Percentiles rank a stretch among this genome's conserved stretches.
These are phyloP conservation scores for Fusarium annulatum DNA, from an alignment of 2,329 filamentous ascomycete genomes.

Conservation along the genomic window DNA sequence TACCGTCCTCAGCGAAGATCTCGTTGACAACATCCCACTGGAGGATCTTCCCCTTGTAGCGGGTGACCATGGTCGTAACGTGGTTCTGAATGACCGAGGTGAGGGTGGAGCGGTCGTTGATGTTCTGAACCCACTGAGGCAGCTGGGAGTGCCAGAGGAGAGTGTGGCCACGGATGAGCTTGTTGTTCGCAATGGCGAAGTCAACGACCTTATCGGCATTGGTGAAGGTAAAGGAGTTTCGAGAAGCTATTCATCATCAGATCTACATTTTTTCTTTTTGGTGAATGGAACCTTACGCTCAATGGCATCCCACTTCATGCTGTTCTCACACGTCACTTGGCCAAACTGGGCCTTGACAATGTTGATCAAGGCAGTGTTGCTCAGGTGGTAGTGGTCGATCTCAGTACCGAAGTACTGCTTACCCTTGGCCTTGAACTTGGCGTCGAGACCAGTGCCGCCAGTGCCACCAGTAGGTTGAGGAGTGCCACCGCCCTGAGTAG, in stretches of 20 bases:
- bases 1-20: slow-evolving; percentile 71
- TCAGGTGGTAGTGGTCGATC: slow-evolving; percentile 65
- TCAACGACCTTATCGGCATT: slow-evolving; percentile 69
- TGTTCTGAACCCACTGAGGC: slow-evolving; percentile 67
- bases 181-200: slow-evolving; percentile 66
- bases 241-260: slow-evolving; percentile 52
- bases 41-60: slow-evolving; percentile 72
- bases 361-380: slow-evolving; percentile 55
- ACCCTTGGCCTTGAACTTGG: slow-evolving; percentile 62
- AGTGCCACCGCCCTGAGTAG: not conserved
- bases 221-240: slow-evolving; percentile 67
- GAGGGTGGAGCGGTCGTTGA: slow-evolving; percentile 63
- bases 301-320: slow-evolving; percentile 73
- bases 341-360: slow-evolving; percentile 71
- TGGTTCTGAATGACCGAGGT: slow-evolving; percentile 69
- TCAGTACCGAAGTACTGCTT: slow-evolving; percentile 73
- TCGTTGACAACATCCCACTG: slow-evolving; percentile 70
- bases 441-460: slow-evolving; percentile 1
- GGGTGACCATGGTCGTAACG: slow-evolving; percentile 65
- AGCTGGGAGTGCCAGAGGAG: slow-evolving; percentile 73
- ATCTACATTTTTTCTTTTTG: rapidly evolving
- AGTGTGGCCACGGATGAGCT: slow-evolving; percentile 73
- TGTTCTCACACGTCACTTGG: slow-evolving; percentile 75
- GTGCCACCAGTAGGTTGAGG: slow-evolving; percentile 3
- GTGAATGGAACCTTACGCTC: not conserved